Percentiles rank a stretch among this genome's conserved stretches.
phyloP scores from a whole-genome alignment of 345 rosid species.

The Eucalyptus sideroxylon region DNA sequence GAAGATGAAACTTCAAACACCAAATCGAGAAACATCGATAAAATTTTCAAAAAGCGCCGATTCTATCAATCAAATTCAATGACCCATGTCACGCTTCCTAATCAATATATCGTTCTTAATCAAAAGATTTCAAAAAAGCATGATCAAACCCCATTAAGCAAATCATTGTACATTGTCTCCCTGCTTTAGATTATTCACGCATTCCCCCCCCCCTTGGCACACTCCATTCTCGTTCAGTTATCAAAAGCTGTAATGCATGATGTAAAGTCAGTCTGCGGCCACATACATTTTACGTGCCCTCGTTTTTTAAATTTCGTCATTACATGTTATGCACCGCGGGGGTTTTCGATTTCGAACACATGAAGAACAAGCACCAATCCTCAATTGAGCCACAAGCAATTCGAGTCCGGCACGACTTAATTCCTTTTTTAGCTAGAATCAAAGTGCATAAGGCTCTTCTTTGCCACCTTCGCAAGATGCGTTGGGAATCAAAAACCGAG shows the following conservation, averaged over 20 bases:
- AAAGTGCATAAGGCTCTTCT: neutral
- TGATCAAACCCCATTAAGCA: neutral
- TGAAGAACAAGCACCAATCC: neutral
- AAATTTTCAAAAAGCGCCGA: no score
- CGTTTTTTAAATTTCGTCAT: neutral
- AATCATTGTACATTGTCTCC: neutral
- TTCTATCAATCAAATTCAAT: neutral
- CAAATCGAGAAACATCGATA: no score
- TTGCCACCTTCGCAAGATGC: neutral
- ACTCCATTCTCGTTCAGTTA: neutral
- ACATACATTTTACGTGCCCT: neutral
- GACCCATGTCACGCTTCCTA: neutral
- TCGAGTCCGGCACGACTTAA: slow-evolving; percentile 20
- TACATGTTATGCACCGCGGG: neutral
- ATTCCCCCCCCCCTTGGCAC: no score
- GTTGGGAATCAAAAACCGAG: neutral
- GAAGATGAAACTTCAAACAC: neutral
- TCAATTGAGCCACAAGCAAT: neutral
- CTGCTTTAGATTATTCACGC: neutral
- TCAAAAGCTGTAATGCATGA: neutral
- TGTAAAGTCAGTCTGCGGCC: neutral
- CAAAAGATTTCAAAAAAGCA: neutral
- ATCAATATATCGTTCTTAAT: neutral
- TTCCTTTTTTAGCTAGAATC: neutral
- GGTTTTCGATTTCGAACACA: neutral